Conservation (phyloP, 108 stramenopile genomes). For the Chaetoceros tenuissimus region DNA sequence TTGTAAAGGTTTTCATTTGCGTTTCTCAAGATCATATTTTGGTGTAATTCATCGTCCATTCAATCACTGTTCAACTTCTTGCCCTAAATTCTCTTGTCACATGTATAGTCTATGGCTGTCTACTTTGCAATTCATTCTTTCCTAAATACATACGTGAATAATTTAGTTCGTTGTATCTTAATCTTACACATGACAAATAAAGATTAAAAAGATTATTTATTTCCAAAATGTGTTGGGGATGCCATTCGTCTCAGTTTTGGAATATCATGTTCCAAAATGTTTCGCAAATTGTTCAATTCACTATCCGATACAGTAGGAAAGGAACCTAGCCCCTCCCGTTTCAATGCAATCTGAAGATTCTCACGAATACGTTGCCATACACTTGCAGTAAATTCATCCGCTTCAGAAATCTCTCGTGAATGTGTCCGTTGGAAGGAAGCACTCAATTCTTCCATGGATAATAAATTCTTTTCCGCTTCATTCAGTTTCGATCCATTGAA, state of each 20-base stretch:
- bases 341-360: conserved; percentile 48
- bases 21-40: too few relatives aligned
- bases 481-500: conserved; percentile 58
- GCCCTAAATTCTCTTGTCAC: too few relatives aligned
- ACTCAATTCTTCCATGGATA: conserved; percentile 48
- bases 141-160: too few relatives aligned
- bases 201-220: too few relatives aligned
- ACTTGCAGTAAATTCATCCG: conserved; percentile 80
- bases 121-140: too few relatives aligned
- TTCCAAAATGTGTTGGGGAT: conserved; percentile 63
- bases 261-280: conserved; percentile 79
- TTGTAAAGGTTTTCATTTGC: too few relatives aligned
- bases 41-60: too few relatives aligned
- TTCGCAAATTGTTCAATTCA: conserved; percentile 57
- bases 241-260: conserved; percentile 74
- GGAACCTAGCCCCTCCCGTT: conserved; percentile 40
- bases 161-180: too few relatives aligned
- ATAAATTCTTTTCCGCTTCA: conserved; percentile 43
- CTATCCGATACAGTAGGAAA: conserved; percentile 32
- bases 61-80: too few relatives aligned
- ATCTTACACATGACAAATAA: too few relatives aligned
- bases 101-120: too few relatives aligned
- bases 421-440: conserved; percentile 72
- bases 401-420: conserved; percentile 71
- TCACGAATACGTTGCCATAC: conserved; percentile 82